Evolutionary conservation across 257 asterid species (phyloP), one percentile per base, ranked within the genome.

Genomic region (Avicennia marina): DNA sequence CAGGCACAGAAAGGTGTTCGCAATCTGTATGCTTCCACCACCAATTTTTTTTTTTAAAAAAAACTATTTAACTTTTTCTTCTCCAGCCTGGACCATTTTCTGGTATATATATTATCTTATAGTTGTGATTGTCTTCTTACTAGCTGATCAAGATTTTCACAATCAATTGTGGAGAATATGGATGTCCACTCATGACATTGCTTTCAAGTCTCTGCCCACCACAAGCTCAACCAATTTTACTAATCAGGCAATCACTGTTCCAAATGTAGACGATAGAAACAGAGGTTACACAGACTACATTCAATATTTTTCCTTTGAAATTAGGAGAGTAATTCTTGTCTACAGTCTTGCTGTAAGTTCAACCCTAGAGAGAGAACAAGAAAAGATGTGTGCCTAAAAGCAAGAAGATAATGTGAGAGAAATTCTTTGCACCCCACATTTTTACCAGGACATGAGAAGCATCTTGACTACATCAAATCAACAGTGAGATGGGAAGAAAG

Each of bases 141-240:
- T 64, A 85, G 88, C 72, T 54, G 63, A 36, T 51, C 36, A 56
- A 71, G 82, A 85, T 85, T 75, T 69, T 70, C 55, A 19, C 29
- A 63, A 76, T 80, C 85, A 51, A 65, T 44, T 32, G 27, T 39
- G 66, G 54, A 34, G 67, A 70, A 57, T 47, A 48, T 79, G 91
- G 91, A 72, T 68, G 72, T 74, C 80, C 69, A 80, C 75, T 78
- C 81, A 78, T 56, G 32, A 45, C 38, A 15, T 58, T 44, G 31
- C 54, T 31, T 22, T 41, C 50, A 51, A 33, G 40, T 11, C 52
- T 22, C 21, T 48, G 26, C 31, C 53, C 33, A 31, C 15, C 26
- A 11, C 40, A 15, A 32, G 13, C n/a, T n/a, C n/a, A n/a, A n/a
- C n/a, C 62, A 56, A 7, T 4, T 4, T 36, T 36, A 11, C 41